A percentile compares a stretch with the other conserved stretches of the same genome.
phyloP scores from a whole-genome alignment of 2,329 filamentous ascomycete genomes.

The Aspergillus felis region DNA sequence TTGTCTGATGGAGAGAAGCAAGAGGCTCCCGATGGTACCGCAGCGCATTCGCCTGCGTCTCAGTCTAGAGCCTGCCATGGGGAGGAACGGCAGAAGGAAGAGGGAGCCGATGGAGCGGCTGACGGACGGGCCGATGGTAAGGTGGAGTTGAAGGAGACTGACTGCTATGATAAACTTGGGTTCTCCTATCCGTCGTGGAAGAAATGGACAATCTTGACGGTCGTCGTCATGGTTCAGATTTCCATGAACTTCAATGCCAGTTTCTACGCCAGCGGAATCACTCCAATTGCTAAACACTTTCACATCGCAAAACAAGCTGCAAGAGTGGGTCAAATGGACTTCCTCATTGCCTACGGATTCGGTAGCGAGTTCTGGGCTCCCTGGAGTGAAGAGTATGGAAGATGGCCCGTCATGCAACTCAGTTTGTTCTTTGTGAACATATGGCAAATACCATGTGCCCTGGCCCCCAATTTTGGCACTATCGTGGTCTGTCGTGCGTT shows the following conservation, averaged over 20 bases:
- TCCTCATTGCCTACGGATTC: conserved; percentile 75
- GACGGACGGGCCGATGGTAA: conserved; percentile 16
- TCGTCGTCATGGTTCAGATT: conserved; percentile 69
- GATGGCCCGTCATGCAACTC: conserved; percentile 69
- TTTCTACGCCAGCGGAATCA: conserved; percentile 66
- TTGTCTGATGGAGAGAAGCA: not conserved
- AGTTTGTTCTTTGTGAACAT: conserved; percentile 73
- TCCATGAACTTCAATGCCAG: conserved; percentile 79
- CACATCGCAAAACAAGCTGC: conserved; percentile 64
- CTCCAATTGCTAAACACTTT: conserved; percentile 64
- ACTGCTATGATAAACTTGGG: conserved; percentile 62
- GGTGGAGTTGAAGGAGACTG: conserved; percentile 46
- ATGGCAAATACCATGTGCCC: conserved; percentile 68
- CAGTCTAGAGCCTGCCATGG: not conserved
- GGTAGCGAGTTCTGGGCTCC: conserved; percentile 85
- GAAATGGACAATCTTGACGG: conserved; percentile 68
- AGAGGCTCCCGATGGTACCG: not conserved
- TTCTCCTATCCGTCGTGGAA: conserved; percentile 55
- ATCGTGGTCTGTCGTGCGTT: conserved; percentile 65
- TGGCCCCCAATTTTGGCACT: conserved; percentile 68
- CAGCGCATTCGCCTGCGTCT: not conserved
- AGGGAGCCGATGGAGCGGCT: not conserved
- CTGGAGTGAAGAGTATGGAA: conserved; percentile 81
- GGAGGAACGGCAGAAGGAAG: not conserved
- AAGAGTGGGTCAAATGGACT: conserved; percentile 69